phyloP scores from a whole-genome alignment of 495 filamentous ascomycete species.

The Penicillium verhagenii region DNA sequence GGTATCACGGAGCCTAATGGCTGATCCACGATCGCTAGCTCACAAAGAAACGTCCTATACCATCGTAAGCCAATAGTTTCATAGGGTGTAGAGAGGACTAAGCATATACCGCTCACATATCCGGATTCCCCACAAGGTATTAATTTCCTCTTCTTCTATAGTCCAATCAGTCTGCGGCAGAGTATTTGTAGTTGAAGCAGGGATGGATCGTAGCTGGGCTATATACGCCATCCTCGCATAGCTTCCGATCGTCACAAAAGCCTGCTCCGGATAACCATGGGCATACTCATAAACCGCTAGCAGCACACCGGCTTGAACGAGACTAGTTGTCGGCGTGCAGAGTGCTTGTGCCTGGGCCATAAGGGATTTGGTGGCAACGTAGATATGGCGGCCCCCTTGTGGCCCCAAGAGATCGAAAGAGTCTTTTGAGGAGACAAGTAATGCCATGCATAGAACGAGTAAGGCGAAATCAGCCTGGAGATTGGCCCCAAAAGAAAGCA shows the following conservation, averaged over 20 bases:
- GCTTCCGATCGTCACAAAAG: conserved; percentile 30
- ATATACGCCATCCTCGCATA: conserved; percentile 30
- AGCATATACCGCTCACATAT: conserved; percentile 1
- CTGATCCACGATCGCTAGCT: not conserved
- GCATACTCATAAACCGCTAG: conserved; percentile 33
- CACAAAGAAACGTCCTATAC: not conserved
- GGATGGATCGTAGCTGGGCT: too few species aligned
- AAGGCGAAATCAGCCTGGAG: conserved; percentile 30
- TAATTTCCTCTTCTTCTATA: conserved; percentile 22
- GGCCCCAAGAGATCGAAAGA: not conserved
- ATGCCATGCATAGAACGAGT: conserved; percentile 31
- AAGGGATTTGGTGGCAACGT: conserved; percentile 34
- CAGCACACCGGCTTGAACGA: conserved; percentile 38
- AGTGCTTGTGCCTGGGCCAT: conserved; percentile 34
- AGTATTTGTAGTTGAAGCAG: too few species aligned
- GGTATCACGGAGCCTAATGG: not conserved
- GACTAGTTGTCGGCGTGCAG: conserved; percentile 22
- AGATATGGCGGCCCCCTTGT: conserved; percentile 11
- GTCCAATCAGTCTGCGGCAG: not conserved
- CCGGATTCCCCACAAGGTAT: conserved; percentile 36
- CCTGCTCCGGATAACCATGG: conserved; percentile 23
- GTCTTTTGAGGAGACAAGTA: not conserved
- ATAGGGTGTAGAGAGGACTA: not conserved
- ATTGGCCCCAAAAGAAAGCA: conserved; percentile 15
- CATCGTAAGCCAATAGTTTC: not conserved